Percentiles rank a stretch among this genome's conserved stretches.
phyloP scores from a whole-genome alignment of 176 grass and related monocot genomes.

The Themeda triandra region DNA sequence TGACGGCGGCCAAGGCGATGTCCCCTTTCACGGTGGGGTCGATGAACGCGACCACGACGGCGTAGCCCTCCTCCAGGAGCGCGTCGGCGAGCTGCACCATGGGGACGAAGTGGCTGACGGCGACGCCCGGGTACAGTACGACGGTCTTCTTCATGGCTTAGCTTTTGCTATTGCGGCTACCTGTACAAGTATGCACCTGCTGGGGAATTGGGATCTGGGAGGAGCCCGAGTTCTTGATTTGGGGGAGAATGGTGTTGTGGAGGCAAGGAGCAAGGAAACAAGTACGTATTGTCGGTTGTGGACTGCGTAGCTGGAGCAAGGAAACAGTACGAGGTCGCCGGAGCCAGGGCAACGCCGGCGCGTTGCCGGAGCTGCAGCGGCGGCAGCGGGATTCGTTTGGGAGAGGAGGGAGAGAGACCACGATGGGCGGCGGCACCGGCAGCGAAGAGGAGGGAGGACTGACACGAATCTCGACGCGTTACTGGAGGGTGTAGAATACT shows the following conservation, averaged over 20 bases:
- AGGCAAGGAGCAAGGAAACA: background rate
- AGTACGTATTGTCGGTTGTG: too few species aligned
- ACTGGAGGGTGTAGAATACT: too few species aligned
- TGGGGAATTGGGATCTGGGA: background rate
- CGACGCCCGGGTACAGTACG: slow-evolving; percentile 38
- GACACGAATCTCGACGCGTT: too few species aligned
- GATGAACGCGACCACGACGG: slow-evolving; percentile 24
- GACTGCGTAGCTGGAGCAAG: too few species aligned
- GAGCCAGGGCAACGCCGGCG: too few species aligned
- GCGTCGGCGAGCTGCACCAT: slow-evolving; percentile 47
- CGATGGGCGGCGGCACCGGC: too few species aligned
- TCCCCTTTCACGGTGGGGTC: background rate
- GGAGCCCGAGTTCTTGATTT: background rate
- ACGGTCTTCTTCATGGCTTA: slow-evolving; percentile 32
- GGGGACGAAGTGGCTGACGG: slow-evolving; percentile 38
- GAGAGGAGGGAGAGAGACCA: too few species aligned
- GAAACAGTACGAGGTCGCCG: too few species aligned
- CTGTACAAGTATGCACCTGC: background rate
- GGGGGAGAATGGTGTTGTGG: background rate
- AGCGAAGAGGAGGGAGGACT: too few species aligned
- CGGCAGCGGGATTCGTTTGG: too few species aligned
- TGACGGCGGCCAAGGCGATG: background rate
- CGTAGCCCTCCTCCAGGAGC: slow-evolving; percentile 17
- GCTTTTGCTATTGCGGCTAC: background rate
- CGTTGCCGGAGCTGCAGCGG: too few species aligned